A percentile compares a stretch with the other conserved stretches of the same genome.
Evolutionary conservation across 257 asterid species (phyloP).

Genomic region (Ligustrum vulgare): DNA sequence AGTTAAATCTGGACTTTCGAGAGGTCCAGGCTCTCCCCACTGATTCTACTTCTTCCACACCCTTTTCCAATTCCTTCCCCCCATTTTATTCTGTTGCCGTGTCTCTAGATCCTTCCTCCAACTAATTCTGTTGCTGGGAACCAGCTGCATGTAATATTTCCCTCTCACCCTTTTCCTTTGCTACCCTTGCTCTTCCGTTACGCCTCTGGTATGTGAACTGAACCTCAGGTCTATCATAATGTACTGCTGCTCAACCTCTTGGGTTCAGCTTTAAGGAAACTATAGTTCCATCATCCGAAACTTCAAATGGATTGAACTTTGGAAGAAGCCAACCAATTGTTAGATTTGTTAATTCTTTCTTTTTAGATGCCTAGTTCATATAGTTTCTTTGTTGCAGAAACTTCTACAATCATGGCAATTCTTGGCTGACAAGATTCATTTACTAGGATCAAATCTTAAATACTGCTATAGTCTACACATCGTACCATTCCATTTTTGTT

Average conservation of each 20-base stretch:
- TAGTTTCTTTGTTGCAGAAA: slow-evolving; percentile 10
- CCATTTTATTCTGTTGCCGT: too few relatives aligned
- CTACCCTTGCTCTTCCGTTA: too few relatives aligned
- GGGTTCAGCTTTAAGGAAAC: not conserved
- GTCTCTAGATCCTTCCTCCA: too few relatives aligned
- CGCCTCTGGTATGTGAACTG: too few relatives aligned
- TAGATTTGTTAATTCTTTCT: not conserved
- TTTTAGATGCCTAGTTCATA: slow-evolving; percentile 9
- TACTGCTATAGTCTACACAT: slow-evolving; percentile 3
- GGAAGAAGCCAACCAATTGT: slow-evolving; percentile 6
- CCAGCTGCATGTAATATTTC: too few relatives aligned
- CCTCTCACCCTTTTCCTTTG: too few relatives aligned
- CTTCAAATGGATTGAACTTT: slow-evolving; percentile 4
- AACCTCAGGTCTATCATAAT: too few relatives aligned
- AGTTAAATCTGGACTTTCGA: too few relatives aligned
- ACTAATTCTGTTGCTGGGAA: too few relatives aligned
- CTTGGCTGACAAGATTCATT: slow-evolving; percentile 10
- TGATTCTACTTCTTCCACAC: too few relatives aligned
- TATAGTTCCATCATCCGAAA: not conserved
- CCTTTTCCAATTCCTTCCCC: too few relatives aligned
- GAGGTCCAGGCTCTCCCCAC: too few relatives aligned
- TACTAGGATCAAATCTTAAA: slow-evolving; percentile 12
- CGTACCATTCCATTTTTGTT: slow-evolving; percentile 17
- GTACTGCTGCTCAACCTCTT: not conserved
- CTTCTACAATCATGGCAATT: not conserved